These are phyloP conservation scores for Cryptosporidium parvum DNA, from an alignment of 169 alveolate species.

Conservation along the genomic window DNA sequence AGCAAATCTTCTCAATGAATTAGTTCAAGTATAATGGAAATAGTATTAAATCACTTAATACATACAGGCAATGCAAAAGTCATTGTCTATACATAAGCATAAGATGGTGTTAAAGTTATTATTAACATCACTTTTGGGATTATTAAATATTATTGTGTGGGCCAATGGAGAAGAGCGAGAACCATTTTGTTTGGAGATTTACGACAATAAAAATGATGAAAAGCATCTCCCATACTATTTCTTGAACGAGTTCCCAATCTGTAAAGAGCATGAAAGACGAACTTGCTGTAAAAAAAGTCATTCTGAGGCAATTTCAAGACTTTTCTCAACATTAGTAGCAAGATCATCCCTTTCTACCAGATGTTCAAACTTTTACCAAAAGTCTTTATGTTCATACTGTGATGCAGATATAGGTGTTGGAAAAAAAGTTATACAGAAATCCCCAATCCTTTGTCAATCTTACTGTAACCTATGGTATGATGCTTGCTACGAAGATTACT, in stretches of 20 bases:
- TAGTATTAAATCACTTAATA: background rate
- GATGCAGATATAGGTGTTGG: constrained; percentile 70
- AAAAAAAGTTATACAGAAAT: constrained; percentile 26
- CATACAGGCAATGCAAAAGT: background rate
- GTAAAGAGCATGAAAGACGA: constrained; percentile 70
- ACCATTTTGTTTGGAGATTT: constrained; percentile 30
- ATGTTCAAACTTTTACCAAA: constrained; percentile 41
- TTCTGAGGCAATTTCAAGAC: constrained; percentile 39
- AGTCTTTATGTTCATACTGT: constrained; percentile 42
- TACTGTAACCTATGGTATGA: constrained; percentile 42
- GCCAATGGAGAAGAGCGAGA: constrained; percentile 11
- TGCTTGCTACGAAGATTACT: constrained; percentile 42
- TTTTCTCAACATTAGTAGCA: constrained; percentile 21
- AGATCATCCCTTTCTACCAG: constrained; percentile 46
- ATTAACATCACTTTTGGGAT: background rate
- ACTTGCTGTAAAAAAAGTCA: constrained; percentile 62
- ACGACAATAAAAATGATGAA: constrained; percentile 17
- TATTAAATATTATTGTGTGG: constrained; percentile 11
- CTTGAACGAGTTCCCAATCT: constrained; percentile 13
- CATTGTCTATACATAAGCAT: background rate
- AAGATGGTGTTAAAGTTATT: background rate
- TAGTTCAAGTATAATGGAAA: background rate
- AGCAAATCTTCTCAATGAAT: background rate
- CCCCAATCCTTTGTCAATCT: constrained; percentile 43
- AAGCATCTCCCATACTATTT: constrained; percentile 30